A percentile compares a stretch with the other conserved stretches of the same genome.
These are phyloP conservation scores for Picochlorum sp. DNA, from an alignment of 139 green algal species.

Conservation along the genomic window DNA sequence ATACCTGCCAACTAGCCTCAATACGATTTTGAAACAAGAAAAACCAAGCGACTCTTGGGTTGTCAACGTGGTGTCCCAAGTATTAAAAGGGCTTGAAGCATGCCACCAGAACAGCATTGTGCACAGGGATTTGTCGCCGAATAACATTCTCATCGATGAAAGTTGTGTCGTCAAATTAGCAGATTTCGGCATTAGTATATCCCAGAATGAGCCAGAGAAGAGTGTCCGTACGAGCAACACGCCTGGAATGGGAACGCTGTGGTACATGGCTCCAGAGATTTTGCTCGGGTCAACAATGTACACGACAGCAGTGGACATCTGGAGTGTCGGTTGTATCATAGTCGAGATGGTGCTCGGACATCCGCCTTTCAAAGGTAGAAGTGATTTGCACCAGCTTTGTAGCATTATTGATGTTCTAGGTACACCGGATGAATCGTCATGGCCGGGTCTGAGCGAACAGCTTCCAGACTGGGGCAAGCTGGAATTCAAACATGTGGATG, in stretches of 20 bases:
- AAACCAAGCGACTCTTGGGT: not conserved
- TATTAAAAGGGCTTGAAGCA: conserved; percentile 18
- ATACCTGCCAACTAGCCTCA: conserved; percentile 17
- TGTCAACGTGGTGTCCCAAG: not conserved
- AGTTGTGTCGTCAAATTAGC: conserved; percentile 76
- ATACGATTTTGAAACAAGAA: too few relatives aligned
- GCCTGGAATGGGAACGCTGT: conserved; percentile 90
- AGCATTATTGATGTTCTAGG: conserved; percentile 57
- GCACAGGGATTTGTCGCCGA: conserved; percentile 84
- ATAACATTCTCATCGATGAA: conserved; percentile 80
- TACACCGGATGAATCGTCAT: conserved; percentile 37
- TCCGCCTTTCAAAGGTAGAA: conserved; percentile 81
- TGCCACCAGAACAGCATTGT: conserved; percentile 21
- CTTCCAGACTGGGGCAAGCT: conserved; percentile 68
- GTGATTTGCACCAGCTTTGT: conserved; percentile 88
- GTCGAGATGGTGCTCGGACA: conserved; percentile 76
- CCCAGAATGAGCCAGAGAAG: conserved; percentile 15
- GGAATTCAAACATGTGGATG: conserved; percentile 3
- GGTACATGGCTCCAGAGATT: conserved; percentile 89
- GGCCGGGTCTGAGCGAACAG: conserved; percentile 36
- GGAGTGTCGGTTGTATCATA: conserved; percentile 82
- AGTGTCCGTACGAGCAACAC: conserved; percentile 38
- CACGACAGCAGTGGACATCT: conserved; percentile 74
- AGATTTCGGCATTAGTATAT: conserved; percentile 89
- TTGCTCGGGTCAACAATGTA: conserved; percentile 76